Conservation (phyloP, 1,284 basidiomycete species). For the Bjerkandera adusta region DNA sequence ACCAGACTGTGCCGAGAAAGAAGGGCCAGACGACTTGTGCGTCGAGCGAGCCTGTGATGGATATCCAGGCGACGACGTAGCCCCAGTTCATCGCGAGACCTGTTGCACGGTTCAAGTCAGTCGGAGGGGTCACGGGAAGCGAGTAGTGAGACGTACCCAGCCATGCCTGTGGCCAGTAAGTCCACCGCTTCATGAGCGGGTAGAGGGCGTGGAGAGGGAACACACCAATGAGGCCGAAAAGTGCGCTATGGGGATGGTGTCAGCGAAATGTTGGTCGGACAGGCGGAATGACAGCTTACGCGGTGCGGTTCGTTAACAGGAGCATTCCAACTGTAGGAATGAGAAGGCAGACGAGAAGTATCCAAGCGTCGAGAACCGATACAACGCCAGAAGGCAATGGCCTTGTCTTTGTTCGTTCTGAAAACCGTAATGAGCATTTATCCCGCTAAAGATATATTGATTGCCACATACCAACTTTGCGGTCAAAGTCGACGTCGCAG, state of each 20-base stretch:
- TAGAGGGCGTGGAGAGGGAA: conserved; percentile 49
- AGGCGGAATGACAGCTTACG: conserved; percentile 18
- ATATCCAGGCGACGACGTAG: conserved; percentile 20
- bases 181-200: conserved; percentile 59
- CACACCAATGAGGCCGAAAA: conserved; percentile 42
- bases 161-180: conserved; percentile 65
- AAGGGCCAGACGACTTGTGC: conserved; percentile 36
- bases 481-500: conserved; percentile 37
- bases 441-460: background rate
- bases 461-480: conserved; percentile 30
- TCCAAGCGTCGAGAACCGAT: conserved; percentile 37
- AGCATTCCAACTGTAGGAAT: conserved; percentile 33
- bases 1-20: conserved; percentile 40
- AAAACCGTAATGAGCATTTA: background rate
- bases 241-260: conserved; percentile 30
- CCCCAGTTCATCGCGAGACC: conserved; percentile 27
- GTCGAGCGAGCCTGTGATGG: conserved; percentile 24
- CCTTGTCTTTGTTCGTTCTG: conserved; percentile 30
- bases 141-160: conserved; percentile 12
- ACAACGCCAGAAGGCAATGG: conserved; percentile 47
- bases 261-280: conserved; percentile 3
- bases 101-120: conserved; percentile 1
- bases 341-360: conserved; percentile 40
- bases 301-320: conserved; percentile 15
- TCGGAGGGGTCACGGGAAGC: conserved; percentile 18